Conservation (phyloP, 2,329 filamentous ascomycete genomes). For the Colletotrichum musicola region DNA sequence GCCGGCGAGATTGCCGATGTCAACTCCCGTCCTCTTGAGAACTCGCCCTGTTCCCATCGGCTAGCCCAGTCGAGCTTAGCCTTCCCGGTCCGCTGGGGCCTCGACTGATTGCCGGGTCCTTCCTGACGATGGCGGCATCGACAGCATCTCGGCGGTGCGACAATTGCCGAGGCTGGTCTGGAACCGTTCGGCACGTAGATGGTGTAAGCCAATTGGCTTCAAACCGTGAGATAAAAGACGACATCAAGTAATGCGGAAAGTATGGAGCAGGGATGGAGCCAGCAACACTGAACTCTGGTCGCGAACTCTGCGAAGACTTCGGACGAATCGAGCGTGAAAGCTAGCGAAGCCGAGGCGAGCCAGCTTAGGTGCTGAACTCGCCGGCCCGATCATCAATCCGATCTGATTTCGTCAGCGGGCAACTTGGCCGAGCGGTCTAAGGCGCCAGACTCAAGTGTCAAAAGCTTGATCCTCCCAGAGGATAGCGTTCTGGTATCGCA, state of each 20-base stretch:
- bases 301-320: not conserved
- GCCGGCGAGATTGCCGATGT: conserved; percentile 24
- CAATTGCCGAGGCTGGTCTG: conserved; percentile 16
- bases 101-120: conserved; percentile 12
- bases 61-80: conserved; percentile 6
- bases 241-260: not conserved
- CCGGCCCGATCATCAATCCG: rapidly evolving
- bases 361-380: rapidly evolving
- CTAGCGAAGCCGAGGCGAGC: not conserved
- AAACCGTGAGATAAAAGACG: not conserved
- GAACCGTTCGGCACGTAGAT: too few species aligned
- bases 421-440: conserved; percentile 40
- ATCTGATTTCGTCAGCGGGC: not conserved
- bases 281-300: too few species aligned
- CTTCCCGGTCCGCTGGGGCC: not conserved
- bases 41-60: conserved; percentile 28
- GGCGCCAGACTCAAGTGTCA: conserved; percentile 37
- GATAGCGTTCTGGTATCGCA: conserved; percentile 35
- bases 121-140: conserved; percentile 2
- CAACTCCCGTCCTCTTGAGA: conserved; percentile 33
- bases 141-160: conserved; percentile 9
- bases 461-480: conserved; percentile 14
- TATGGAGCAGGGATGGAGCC: too few species aligned
- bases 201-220: too few species aligned
- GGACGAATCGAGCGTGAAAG: not conserved